Evolutionary conservation across 345 rosid species (phyloP), one percentile per base, ranked within the genome.

Genomic region (Syzygium jambos): DNA sequence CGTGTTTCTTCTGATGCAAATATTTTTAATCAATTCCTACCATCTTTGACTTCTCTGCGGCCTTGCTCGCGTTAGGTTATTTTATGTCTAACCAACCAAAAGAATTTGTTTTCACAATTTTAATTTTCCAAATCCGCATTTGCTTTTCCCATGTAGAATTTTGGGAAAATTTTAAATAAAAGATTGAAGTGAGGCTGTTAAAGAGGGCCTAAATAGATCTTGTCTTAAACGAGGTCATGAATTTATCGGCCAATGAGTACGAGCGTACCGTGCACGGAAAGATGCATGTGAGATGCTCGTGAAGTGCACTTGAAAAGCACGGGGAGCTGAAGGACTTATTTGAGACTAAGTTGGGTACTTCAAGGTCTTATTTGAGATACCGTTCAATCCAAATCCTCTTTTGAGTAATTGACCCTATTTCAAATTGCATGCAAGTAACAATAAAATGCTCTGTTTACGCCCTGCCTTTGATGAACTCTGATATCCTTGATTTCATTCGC

Each of bases 141-240:
- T 73, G 82, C 21, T 73, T 9, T 68, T 5, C 14, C 0, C 14
- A 73, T 19, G 25, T 19, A 2, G 49, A 17, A 9, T 38, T 38
- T 73, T 4, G 8, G 49, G 21, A 21, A 19, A 38, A 38, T 73
- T 19, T 61, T 73, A 38, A 38, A 73, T 34, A 34, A 19, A 2
- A 34, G 0, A 19, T 2, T 10, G 2, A 38, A 16, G 11, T 9
- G 6, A 4, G 7, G 23, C 6, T 7, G 5, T 19, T 34, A 61
- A n/a, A 61, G 17, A 73, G 38, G 0, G 21, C 1, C 23, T 5
- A 5, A 1, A 11, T 38, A 13, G 13, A 73, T 34, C 14, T 73
- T 10, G 11, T 73, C 25, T 73, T 73, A 10, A 73, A 38, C 38
- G 22, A 73, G 82, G 5, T 73, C 8, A 11, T 11, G 65, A 27